phyloP scores from a whole-genome alignment of 352 stramenopile species.

The Pythium sp. region DNA sequence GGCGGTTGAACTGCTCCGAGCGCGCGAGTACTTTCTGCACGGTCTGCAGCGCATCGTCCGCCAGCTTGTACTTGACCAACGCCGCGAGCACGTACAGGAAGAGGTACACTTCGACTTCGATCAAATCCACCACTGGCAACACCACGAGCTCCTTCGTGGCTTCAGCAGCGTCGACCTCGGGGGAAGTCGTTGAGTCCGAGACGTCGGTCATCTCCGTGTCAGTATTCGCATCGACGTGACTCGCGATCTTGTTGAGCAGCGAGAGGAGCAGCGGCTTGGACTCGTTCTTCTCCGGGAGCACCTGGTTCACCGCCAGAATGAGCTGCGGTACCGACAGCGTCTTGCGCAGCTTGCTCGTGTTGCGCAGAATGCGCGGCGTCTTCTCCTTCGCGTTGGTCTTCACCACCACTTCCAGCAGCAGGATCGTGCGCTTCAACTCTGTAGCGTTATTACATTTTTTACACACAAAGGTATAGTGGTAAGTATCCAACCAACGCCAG shows the following conservation, averaged over 20 bases:
- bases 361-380: conserved; percentile 72
- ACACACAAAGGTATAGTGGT: not conserved
- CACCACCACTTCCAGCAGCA: conserved; percentile 70
- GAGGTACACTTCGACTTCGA: conserved; percentile 87
- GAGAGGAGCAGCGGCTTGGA: conserved; percentile 53
- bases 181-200: conserved; percentile 8
- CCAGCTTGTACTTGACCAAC: conserved; percentile 70
- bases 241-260: conserved; percentile 47
- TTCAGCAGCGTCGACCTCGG: conserved; percentile 18
- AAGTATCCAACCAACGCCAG: not conserved
- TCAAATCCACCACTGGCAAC: conserved; percentile 60
- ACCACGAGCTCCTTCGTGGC: conserved; percentile 18
- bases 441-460: conserved; percentile 2
- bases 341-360: conserved; percentile 80
- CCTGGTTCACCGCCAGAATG: conserved; percentile 49
- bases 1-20: conserved; percentile 77
- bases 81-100: conserved; percentile 72
- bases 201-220: conserved; percentile 67
- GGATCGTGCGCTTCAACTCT: conserved; percentile 78
- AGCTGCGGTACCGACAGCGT: conserved; percentile 65
- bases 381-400: conserved; percentile 87
- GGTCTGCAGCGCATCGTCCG: conserved; percentile 48
- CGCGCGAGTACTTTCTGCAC: conserved; percentile 52
- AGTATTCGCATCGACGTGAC: conserved; percentile 26
- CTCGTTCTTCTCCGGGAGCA: conserved; percentile 61